Evolutionary conservation across 345 rosid species (phyloP).

Genomic region (Salix koriyanagi): DNA sequence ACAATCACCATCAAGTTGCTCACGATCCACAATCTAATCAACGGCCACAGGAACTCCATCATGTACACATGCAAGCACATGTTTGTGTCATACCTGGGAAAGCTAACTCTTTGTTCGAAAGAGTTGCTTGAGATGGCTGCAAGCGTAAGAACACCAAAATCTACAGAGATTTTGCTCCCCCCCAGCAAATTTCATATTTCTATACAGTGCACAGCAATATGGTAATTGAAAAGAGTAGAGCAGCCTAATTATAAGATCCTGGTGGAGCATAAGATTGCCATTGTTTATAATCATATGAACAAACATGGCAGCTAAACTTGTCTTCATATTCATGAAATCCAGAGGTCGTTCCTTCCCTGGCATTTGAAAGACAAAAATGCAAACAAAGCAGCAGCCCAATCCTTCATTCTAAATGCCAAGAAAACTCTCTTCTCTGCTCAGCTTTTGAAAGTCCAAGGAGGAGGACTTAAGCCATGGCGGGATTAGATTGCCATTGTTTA

Average conservation of each 20-base stretch:
- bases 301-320: too few species aligned
- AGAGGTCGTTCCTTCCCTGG: too few species aligned
- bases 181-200: not conserved
- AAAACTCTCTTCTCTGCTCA: not conserved
- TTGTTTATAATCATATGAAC: too few species aligned
- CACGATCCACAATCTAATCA: not conserved
- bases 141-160: not conserved
- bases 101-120: not conserved
- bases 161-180: not conserved
- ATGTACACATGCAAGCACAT: not conserved
- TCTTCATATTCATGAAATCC: too few species aligned
- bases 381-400: slow-evolving; percentile 88
- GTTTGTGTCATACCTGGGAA: too few species aligned
- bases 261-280: too few species aligned
- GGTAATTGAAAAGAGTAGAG: not conserved
- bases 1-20: not conserved
- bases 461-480: too few species aligned
- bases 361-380: slow-evolving; percentile 38
- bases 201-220: not conserved
- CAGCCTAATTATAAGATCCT: too few species aligned
- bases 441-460: too few species aligned
- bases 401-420: slow-evolving; percentile 36
- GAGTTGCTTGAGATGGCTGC: not conserved
- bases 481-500: too few species aligned
- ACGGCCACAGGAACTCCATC: not conserved